Percentiles rank a stretch among this genome's conserved stretches.
Evolutionary conservation across 306 rosid species (phyloP).

Genomic region (Sesbania bispinosa): DNA sequence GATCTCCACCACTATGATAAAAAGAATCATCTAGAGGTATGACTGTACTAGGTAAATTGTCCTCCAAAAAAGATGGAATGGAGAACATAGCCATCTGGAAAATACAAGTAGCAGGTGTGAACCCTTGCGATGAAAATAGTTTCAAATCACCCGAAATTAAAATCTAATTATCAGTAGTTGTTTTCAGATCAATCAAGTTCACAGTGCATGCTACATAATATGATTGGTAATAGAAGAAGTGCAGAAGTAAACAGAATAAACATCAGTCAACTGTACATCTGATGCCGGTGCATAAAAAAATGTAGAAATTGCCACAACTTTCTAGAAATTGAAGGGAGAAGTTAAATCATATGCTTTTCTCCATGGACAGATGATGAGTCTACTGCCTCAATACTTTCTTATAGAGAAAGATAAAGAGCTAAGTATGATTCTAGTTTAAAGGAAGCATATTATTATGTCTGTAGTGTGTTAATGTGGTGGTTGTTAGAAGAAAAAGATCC

Average conservation of each 20-base stretch:
- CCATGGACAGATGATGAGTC: not conserved
- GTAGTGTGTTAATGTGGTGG: not conserved
- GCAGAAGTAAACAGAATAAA: not conserved
- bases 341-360: not conserved
- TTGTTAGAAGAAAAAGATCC: not conserved
- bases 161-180: not conserved
- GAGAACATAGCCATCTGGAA: slow-evolving; percentile 20
- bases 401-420: not conserved
- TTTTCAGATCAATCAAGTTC: not conserved
- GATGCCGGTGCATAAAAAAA: not conserved
- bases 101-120: slow-evolving; percentile 10
- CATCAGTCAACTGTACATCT: not conserved
- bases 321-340: not conserved
- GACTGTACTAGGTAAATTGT: not conserved
- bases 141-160: not conserved
- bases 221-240: slow-evolving; percentile 1
- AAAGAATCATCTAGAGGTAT: not conserved
- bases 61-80: slow-evolving; percentile 18
- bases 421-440: slow-evolving; percentile 5
- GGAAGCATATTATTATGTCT: not conserved
- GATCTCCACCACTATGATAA: not conserved
- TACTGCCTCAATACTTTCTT: not conserved
- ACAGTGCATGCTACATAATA: not conserved
- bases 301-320: not conserved
- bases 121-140: slow-evolving; percentile 11